Conservation (phyloP, 441 rosid species). For the Erodium texanum region DNA sequence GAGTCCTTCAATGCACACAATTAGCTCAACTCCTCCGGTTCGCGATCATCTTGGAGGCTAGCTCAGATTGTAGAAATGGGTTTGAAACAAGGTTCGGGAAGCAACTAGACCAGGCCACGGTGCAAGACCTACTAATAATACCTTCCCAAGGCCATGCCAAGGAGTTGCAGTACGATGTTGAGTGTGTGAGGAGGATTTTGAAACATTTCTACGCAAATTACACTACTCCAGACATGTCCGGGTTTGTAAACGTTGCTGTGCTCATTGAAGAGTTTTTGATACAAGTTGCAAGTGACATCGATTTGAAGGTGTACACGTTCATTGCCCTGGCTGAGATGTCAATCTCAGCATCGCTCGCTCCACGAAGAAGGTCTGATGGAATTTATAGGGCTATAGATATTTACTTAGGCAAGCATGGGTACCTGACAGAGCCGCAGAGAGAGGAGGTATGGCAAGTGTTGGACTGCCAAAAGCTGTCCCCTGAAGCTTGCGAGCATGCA, state of each 20-base stretch:
- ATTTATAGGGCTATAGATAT: conserved; percentile 60
- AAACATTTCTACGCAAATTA: conserved; percentile 43
- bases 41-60: conserved; percentile 41
- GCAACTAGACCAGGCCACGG: conserved; percentile 59
- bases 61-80: conserved; percentile 46
- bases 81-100: conserved; percentile 63
- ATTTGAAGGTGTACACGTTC: conserved; percentile 41
- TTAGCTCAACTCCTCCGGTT: conserved; percentile 43
- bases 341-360: conserved; percentile 37
- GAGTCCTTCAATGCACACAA: conserved; percentile 42
- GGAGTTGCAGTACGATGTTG: conserved; percentile 42
- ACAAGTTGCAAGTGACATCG: conserved; percentile 41
- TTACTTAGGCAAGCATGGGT: conserved; percentile 52
- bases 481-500: conserved; percentile 64
- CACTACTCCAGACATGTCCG: conserved; percentile 21
- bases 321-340: conserved; percentile 42
- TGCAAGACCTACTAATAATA: conserved; percentile 46
- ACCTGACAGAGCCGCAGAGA: conserved; percentile 50
- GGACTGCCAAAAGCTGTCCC: conserved; percentile 55
- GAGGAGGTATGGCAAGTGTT: conserved; percentile 54
- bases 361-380: conserved; percentile 46
- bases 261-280: conserved; percentile 54
- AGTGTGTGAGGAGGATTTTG: conserved; percentile 49
- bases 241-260: conserved; percentile 43
- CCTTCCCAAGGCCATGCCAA: conserved; percentile 41